Conservation (phyloP, 306 rosid species). For the Acacia melanoxylon region DNA sequence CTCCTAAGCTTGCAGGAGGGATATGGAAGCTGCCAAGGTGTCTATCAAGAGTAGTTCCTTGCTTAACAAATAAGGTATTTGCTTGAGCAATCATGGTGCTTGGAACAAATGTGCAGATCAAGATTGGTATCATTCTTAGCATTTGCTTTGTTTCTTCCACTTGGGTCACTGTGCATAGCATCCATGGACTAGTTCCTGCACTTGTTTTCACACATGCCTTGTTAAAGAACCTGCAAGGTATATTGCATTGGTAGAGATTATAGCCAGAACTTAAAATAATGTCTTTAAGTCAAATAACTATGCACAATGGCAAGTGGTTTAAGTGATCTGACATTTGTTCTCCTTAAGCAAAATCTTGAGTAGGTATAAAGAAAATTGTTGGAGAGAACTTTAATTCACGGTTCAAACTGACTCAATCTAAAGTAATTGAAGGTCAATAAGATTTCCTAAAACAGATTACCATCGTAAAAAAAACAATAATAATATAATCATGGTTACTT, state of each 20-base stretch:
- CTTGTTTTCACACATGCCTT: slow-evolving; percentile 55
- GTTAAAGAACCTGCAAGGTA: slow-evolving; percentile 54
- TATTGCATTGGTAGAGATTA: neutral
- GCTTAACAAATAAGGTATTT: slow-evolving; percentile 60
- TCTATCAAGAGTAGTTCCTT: slow-evolving; percentile 63
- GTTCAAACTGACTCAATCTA: too few species aligned
- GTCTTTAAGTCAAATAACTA: neutral
- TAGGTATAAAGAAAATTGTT: too few species aligned
- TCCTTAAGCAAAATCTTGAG: neutral
- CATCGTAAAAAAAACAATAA: too few species aligned
- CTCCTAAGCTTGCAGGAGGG: slow-evolving; percentile 62
- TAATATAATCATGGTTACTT: too few species aligned
- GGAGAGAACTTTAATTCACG: too few species aligned
- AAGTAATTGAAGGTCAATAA: too few species aligned
- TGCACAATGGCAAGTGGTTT: neutral
- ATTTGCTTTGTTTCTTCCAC: slow-evolving; percentile 85
- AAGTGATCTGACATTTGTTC: too few species aligned
- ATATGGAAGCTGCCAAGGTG: slow-evolving; percentile 60
- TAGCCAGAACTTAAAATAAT: neutral
- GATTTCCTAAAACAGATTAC: too few species aligned
- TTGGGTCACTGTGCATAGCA: slow-evolving; percentile 62
- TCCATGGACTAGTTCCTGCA: slow-evolving; percentile 44
- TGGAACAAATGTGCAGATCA: slow-evolving; percentile 58
- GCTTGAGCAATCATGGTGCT: slow-evolving; percentile 47
- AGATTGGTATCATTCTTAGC: slow-evolving; percentile 61